A percentile compares a stretch with the other conserved stretches of the same genome.
These are phyloP conservation scores for Fennellomyces sp. DNA, from an alignment of 371 early-diverging fungal genomes.

Conservation along the genomic window DNA sequence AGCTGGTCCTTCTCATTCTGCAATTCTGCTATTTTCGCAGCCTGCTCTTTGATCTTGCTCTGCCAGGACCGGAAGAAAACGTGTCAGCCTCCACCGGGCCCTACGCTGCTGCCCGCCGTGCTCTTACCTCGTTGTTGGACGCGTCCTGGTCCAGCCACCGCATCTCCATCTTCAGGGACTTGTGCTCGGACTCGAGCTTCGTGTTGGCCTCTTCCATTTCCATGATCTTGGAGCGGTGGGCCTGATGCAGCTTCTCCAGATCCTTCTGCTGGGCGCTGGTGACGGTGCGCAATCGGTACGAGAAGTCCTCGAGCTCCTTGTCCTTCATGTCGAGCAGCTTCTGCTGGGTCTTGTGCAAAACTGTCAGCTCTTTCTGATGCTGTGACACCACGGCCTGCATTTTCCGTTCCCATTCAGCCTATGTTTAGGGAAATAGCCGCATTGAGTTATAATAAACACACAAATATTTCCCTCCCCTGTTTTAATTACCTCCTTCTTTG, in stretches of 20 bases:
- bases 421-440: neutral
- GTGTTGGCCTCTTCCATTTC: slow-evolving; percentile 31
- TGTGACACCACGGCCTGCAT: slow-evolving; percentile 39
- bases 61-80: too few relatives aligned
- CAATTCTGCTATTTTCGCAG: slow-evolving; percentile 28
- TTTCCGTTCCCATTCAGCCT: slow-evolving; percentile 9
- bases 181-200: slow-evolving; percentile 33
- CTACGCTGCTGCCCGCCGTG: too few relatives aligned
- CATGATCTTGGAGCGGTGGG: slow-evolving; percentile 33
- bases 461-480: neutral
- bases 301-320: slow-evolving; percentile 43
- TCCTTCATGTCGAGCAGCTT: slow-evolving; percentile 49
- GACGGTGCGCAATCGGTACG: slow-evolving; percentile 40
- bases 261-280: slow-evolving; percentile 44
- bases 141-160: slow-evolving; percentile 43
- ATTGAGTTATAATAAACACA: neutral
- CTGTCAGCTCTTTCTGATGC: slow-evolving; percentile 48
- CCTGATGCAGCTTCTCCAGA: slow-evolving; percentile 40
- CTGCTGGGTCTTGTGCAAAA: slow-evolving; percentile 46
- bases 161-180: slow-evolving; percentile 42
- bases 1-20: slow-evolving; percentile 24
- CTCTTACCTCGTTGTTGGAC: slow-evolving; percentile 55
- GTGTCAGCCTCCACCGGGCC: too few relatives aligned
- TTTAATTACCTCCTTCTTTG: slow-evolving; percentile 9
- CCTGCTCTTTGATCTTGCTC: slow-evolving; percentile 39